phyloP scores from a whole-genome alignment of 106 monocot species.

The Triglochin maritima region DNA sequence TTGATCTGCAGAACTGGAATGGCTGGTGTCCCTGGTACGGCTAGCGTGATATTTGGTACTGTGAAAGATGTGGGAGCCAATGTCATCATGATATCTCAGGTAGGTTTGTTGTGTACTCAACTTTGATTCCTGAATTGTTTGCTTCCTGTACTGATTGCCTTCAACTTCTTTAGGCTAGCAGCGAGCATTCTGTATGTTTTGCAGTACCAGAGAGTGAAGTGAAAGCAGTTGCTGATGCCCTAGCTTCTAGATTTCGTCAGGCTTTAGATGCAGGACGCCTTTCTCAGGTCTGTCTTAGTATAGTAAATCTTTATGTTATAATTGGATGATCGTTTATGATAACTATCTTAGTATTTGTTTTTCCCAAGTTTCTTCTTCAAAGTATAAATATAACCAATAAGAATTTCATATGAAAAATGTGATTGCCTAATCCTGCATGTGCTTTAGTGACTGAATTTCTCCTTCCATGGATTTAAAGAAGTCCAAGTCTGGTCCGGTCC shows the following conservation, averaged over 20 bases:
- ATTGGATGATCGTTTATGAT: neutral
- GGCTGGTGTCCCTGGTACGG: slow-evolving; percentile 99
- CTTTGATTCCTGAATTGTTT: neutral
- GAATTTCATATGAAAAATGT: too few species aligned
- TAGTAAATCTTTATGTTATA: neutral
- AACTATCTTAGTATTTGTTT: too few species aligned
- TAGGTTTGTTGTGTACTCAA: slow-evolving; percentile 11
- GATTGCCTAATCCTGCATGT: too few species aligned
- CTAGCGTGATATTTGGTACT: slow-evolving; percentile 83
- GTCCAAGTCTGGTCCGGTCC: too few species aligned
- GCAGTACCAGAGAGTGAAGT: slow-evolving; percentile 87
- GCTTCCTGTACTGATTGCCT: neutral
- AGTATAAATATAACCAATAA: too few species aligned
- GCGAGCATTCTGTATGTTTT: slow-evolving; percentile 96
- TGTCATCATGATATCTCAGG: slow-evolving; percentile 99
- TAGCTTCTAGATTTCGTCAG: slow-evolving; percentile 57
- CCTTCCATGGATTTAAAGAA: too few species aligned
- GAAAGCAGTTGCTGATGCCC: slow-evolving; percentile 47
- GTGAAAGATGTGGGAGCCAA: slow-evolving; percentile 99
- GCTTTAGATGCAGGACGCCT: slow-evolving; percentile 92
- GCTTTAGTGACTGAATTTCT: too few species aligned
- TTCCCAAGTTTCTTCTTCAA: too few species aligned
- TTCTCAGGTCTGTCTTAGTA: slow-evolving; percentile 42
- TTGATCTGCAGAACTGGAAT: slow-evolving; percentile 67
- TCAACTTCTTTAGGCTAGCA: slow-evolving; percentile 61